phyloP scores from a whole-genome alignment of 768 basidiomycete genomes.

The Baorangia bicolor region DNA sequence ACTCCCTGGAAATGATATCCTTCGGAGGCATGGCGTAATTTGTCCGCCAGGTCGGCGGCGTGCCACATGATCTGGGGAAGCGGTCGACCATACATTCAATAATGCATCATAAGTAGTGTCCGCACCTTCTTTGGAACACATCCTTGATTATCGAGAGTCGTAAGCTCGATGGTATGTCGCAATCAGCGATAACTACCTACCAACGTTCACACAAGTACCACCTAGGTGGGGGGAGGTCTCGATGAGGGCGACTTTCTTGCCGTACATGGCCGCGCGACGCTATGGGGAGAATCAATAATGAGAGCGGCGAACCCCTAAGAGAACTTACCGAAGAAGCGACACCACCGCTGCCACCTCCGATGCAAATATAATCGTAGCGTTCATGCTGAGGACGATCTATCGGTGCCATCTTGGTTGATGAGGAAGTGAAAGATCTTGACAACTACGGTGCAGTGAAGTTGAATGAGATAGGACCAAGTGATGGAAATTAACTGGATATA shows the following conservation, averaged over 20 bases:
- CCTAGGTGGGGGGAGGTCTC: conserved; percentile 76
- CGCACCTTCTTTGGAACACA: conserved; percentile 95
- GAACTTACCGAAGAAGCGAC: conserved; percentile 76
- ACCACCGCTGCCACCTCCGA: conserved; percentile 94
- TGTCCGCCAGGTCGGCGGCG: conserved; percentile 87
- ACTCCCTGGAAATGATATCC: conserved; percentile 71
- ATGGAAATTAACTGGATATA: not conserved
- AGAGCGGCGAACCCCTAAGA: not conserved
- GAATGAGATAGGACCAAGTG: conserved; percentile 1
- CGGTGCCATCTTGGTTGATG: conserved; percentile 64
- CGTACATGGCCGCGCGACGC: conserved; percentile 90
- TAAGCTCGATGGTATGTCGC: conserved; percentile 1
- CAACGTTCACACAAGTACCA: conserved; percentile 98
- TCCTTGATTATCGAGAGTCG: conserved; percentile 43
- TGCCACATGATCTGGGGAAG: conserved; percentile 91
- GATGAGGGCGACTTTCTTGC: conserved; percentile 89
- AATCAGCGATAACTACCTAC: conserved; percentile 43
- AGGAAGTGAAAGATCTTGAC: conserved; percentile 44
- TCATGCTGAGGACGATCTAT: conserved; percentile 60
- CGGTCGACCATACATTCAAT: not conserved
- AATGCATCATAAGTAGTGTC: not conserved
- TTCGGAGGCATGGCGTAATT: conserved; percentile 69
- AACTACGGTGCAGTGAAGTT: conserved; percentile 34
- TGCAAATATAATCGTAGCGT: conserved; percentile 81
- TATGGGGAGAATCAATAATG: conserved; percentile 28